Percentiles rank a stretch among this genome's conserved stretches.
Conservation (phyloP, 805 yeast species). For the Huiozyma sinensis region DNA sequence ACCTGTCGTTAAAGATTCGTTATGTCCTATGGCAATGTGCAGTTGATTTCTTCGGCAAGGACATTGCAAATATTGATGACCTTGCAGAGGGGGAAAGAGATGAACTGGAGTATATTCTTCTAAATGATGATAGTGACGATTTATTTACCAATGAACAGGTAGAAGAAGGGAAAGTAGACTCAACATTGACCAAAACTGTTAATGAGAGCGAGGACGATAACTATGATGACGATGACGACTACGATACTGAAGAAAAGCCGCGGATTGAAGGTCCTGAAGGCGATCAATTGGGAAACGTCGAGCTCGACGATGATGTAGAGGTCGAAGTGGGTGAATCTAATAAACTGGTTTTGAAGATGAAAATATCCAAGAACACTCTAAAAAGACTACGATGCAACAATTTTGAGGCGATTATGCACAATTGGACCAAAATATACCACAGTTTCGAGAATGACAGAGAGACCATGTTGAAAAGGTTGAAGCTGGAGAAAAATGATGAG, state of each 20-base stretch:
- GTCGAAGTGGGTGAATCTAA: slow-evolving; percentile 4
- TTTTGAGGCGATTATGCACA: slow-evolving; percentile 36
- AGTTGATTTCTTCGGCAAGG: slow-evolving; percentile 13
- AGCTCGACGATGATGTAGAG: not conserved
- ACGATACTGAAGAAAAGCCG: not conserved
- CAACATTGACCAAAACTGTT: not conserved
- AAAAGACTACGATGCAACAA: slow-evolving; percentile 26
- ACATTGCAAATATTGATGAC: slow-evolving; percentile 26
- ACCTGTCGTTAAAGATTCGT: slow-evolving; percentile 53
- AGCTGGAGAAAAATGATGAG: slow-evolving; percentile 71
- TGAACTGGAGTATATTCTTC: slow-evolving; percentile 8
- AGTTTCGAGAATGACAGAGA: slow-evolving; percentile 67
- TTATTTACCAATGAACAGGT: not conserved
- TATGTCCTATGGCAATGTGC: slow-evolving; percentile 64
- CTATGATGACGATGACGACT: slow-evolving; percentile 10
- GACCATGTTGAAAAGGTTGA: slow-evolving; percentile 62
- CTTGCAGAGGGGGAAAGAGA: slow-evolving; percentile 18
- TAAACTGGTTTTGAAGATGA: slow-evolving; percentile 23
- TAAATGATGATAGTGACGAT: slow-evolving; percentile 6
- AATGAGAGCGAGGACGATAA: slow-evolving; percentile 7
- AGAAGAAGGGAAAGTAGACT: not conserved
- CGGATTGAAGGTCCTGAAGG: slow-evolving; percentile 3
- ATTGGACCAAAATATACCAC: slow-evolving; percentile 65
- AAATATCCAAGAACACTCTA: slow-evolving; percentile 28
- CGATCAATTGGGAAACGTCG: not conserved